Percentiles rank a stretch among this genome's conserved stretches.
These are phyloP conservation scores for Dipodascus albidus DNA, from an alignment of 805 yeast genomes.

Conservation along the genomic window DNA sequence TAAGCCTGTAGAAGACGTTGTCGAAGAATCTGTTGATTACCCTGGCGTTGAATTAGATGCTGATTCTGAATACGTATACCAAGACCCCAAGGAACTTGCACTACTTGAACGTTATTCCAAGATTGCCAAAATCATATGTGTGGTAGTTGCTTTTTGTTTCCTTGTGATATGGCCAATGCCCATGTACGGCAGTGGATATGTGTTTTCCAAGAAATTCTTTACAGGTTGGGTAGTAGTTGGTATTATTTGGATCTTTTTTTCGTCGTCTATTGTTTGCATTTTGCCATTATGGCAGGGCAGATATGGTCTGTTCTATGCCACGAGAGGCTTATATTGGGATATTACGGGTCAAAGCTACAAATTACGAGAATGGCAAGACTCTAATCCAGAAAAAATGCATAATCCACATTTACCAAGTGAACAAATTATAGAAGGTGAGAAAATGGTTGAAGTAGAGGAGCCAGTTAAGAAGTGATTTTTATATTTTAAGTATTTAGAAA, in stretches of 20 bases:
- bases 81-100: slow-evolving; percentile 37
- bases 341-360: slow-evolving; percentile 62
- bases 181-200: slow-evolving; percentile 71
- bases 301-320: slow-evolving; percentile 47
- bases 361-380: slow-evolving; percentile 62
- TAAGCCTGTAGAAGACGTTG: slow-evolving; percentile 53
- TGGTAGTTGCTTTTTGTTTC: slow-evolving; percentile 48
- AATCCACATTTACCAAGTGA: slow-evolving; percentile 7
- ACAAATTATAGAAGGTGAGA: neutral
- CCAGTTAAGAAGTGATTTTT: neutral
- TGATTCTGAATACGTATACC: slow-evolving; percentile 16
- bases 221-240: slow-evolving; percentile 84
- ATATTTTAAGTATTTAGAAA: too few relatives aligned
- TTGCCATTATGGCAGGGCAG: slow-evolving; percentile 72
- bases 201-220: slow-evolving; percentile 66
- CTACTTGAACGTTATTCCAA: slow-evolving; percentile 46
- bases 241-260: slow-evolving; percentile 63
- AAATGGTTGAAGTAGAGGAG: neutral
- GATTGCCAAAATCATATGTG: slow-evolving; percentile 49
- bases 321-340: slow-evolving; percentile 82
- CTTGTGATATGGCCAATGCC: slow-evolving; percentile 89
- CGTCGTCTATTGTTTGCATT: slow-evolving; percentile 42
- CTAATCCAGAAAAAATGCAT: slow-evolving; percentile 64
- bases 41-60: slow-evolving; percentile 19
- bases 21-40: slow-evolving; percentile 36